These are phyloP conservation scores for Chytridium lagenaria DNA, from an alignment of 371 early-diverging fungal genomes.

Conservation along the genomic window DNA sequence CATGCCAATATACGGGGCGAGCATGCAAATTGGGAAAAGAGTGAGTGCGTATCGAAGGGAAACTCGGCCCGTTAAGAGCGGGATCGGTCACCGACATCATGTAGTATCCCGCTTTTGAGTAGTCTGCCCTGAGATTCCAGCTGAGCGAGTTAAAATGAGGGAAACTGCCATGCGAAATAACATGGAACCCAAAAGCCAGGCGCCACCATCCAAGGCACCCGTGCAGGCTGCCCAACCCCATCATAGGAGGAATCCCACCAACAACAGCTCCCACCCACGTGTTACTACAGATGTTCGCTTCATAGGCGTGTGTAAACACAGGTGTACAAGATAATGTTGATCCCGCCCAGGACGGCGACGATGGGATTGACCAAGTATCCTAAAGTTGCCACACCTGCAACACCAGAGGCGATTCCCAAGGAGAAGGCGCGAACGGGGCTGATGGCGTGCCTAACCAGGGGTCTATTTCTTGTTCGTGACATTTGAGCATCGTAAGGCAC, in stretches of 20 bases:
- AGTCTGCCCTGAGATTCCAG: constrained; percentile 92
- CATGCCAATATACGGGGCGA: constrained; percentile 73
- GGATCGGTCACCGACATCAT: constrained; percentile 95
- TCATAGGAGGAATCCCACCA: constrained; percentile 97
- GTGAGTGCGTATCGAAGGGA: constrained; percentile 82
- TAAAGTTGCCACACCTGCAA: constrained; percentile 72
- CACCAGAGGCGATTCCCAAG: constrained; percentile 73
- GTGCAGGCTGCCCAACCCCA: constrained; percentile 94
- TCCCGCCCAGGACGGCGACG: constrained; percentile 74
- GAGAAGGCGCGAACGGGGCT: constrained; percentile 82
- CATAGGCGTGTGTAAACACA: constrained; percentile 91
- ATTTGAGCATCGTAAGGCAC: constrained; percentile 97
- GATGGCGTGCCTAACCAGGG: constrained; percentile 77
- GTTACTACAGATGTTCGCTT: constrained; percentile 92
- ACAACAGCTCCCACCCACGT: constrained; percentile 97
- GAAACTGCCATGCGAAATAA: constrained; percentile 97
- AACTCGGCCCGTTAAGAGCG: constrained; percentile 84
- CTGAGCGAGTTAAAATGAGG: constrained; percentile 96
- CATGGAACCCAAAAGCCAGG: constrained; percentile 73
- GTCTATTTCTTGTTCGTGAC: constrained; percentile 89
- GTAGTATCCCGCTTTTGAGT: constrained; percentile 94
- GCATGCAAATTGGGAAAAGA: constrained; percentile 79
- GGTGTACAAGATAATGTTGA: constrained; percentile 89
- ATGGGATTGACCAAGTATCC: constrained; percentile 84
- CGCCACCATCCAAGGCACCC: constrained; percentile 76